phyloP scores from a whole-genome alignment of 305 asterid genomes.

The Lippia alba region DNA sequence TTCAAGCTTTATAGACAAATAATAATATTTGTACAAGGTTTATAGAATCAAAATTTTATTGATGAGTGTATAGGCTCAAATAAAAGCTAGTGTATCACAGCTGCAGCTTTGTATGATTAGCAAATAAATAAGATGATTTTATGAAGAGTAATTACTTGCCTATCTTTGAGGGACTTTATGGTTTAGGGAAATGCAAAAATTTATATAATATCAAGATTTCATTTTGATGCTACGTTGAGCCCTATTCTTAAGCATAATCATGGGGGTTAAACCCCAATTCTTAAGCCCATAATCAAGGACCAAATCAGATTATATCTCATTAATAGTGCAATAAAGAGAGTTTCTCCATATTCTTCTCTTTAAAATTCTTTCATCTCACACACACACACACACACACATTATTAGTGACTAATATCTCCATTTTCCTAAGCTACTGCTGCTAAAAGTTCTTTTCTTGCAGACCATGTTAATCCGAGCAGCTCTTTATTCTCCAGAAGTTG shows the following conservation, averaged over 20 bases:
- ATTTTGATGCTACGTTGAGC: neutral
- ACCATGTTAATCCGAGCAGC: slow-evolving; percentile 16
- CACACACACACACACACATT: too few relatives aligned
- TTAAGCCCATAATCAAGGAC: neutral
- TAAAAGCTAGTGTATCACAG: neutral
- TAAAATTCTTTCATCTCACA: too few relatives aligned
- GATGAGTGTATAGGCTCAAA: neutral
- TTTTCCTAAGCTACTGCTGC: slow-evolving; percentile 5
- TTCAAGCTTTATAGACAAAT: too few relatives aligned
- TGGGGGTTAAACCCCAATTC: neutral
- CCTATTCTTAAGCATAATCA: neutral
- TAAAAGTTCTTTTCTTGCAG: slow-evolving; percentile 37
- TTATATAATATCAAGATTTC: neutral
- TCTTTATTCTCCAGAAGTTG: slow-evolving; percentile 8
- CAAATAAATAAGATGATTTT: neutral
- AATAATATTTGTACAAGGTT: too few relatives aligned
- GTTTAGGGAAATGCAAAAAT: too few relatives aligned
- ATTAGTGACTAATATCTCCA: neutral
- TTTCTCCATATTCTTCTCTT: neutral
- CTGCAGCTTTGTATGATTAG: neutral
- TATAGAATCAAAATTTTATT: too few relatives aligned
- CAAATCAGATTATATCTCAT: neutral
- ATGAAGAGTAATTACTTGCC: neutral
- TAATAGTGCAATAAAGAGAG: neutral
- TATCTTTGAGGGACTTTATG: neutral